Conservation (phyloP, 2,329 filamentous ascomycete genomes). For the Domatiomyces catenatus region DNA sequence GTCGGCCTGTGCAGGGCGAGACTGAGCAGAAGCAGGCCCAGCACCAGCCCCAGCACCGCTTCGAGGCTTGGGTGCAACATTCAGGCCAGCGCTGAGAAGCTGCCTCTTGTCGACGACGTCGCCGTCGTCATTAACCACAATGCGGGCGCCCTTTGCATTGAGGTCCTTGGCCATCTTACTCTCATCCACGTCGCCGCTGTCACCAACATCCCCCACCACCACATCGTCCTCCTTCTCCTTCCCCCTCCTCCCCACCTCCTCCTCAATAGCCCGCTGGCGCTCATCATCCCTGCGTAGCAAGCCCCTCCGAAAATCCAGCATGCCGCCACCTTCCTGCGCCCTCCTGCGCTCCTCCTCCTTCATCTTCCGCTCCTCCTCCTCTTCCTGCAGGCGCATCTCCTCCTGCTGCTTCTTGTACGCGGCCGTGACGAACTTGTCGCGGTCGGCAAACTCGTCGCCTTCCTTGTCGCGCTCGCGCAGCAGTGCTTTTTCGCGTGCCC, state of each 20-base stretch:
- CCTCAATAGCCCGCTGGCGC: constrained; percentile 41
- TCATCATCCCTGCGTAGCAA: constrained; percentile 44
- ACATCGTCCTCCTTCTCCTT: constrained; percentile 15
- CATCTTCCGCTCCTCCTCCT: constrained; percentile 40
- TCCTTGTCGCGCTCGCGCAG: constrained; percentile 48
- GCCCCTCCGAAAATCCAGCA: constrained; percentile 45
- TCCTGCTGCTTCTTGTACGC: constrained; percentile 52
- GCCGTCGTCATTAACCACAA: constrained; percentile 48
- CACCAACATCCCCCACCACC: constrained; percentile 15
- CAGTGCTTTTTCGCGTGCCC: constrained; percentile 45
- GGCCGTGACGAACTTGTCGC: constrained; percentile 51
- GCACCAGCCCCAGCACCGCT: constrained; percentile 8
- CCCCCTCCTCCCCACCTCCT: too few species aligned
- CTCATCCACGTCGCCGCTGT: constrained; percentile 31
- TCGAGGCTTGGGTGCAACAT: constrained; percentile 38
- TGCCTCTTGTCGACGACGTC: constrained; percentile 50
- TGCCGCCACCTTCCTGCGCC: constrained; percentile 33
- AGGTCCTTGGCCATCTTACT: constrained; percentile 41
- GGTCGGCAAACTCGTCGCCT: constrained; percentile 51
- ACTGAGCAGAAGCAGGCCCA: constrained; percentile 2
- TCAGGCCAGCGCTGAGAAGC: constrained; percentile 45
- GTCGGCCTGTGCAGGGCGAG: constrained; percentile 1
- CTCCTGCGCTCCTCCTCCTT: constrained; percentile 38
- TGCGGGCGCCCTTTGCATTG: constrained; percentile 34
- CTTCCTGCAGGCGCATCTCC: constrained; percentile 41